A percentile compares a stretch with the other conserved stretches of the same genome.
Evolutionary conservation across 306 rosid genomes (phyloP).

Genomic region (Canavalia ensiformis): DNA sequence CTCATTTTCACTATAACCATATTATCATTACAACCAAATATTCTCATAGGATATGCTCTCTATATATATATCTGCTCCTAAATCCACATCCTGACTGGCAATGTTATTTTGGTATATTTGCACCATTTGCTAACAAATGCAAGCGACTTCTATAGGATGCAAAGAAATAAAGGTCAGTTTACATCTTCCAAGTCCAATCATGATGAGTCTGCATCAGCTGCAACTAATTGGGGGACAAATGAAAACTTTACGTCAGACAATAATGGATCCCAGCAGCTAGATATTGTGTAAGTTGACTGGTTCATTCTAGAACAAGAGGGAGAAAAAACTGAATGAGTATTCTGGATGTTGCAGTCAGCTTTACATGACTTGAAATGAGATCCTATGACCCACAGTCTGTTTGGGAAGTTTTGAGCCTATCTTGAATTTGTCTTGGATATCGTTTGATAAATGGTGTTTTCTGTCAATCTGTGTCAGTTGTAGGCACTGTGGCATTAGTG

Average conservation of each 20-base stretch:
- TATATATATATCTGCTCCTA: background rate
- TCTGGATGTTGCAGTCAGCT: slow-evolving; percentile 11
- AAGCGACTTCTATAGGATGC: slow-evolving; percentile 65
- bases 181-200: slow-evolving; percentile 71
- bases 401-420: slow-evolving; percentile 37
- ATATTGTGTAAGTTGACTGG: slow-evolving; percentile 67
- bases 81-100: slow-evolving; percentile 12
- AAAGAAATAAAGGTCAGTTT: slow-evolving; percentile 83
- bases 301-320: slow-evolving; percentile 38
- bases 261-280: slow-evolving; percentile 72
- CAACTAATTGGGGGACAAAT: slow-evolving; percentile 61
- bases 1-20: too few relatives aligned
- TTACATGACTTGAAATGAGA: slow-evolving; percentile 8
- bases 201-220: slow-evolving; percentile 71
- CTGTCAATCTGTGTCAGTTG: slow-evolving; percentile 59
- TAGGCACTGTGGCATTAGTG: slow-evolving; percentile 78
- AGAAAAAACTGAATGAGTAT: slow-evolving; percentile 7
- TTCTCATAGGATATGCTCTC: too few relatives aligned
- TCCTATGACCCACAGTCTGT: slow-evolving; percentile 19
- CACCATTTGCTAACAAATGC: slow-evolving; percentile 29
- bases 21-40: too few relatives aligned
- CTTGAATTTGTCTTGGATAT: slow-evolving; percentile 10
- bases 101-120: slow-evolving; percentile 39
- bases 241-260: slow-evolving; percentile 63
- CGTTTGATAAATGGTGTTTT: slow-evolving; percentile 28